Evolutionary conservation across 176 grass and related monocot species (phyloP), one percentile per base, ranked within the genome.

Genomic region (Eragrostis nindensis): DNA sequence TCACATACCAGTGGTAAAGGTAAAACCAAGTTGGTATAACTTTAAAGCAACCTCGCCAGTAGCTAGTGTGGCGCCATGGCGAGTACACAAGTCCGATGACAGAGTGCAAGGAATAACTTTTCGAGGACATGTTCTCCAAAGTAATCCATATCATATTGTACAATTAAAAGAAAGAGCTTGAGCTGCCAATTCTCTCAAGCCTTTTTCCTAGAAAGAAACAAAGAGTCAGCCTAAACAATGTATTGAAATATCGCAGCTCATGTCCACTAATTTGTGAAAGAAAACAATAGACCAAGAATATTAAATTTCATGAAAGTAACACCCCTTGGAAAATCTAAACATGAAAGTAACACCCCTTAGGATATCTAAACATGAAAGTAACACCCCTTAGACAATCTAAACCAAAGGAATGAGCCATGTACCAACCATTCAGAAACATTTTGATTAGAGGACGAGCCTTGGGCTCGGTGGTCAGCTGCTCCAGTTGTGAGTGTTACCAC

Each of bases 21-120:
- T 75, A 91, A 89, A 93, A 55, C 92, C 88, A 79, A 92, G 81
- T 68, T 75, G 80, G 86, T 95, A 80, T 84, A 95, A 81, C 75
- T 83, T 93, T 39, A 93, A 80, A 78, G 84, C 69, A 93, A 93
- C 84, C 82, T 98, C 92, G 5, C 83, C 95, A 70, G 78, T 86
- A 85, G 95, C 95, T 83, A 98, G 82, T 80, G 92, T 95, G 46
- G 95, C 88, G 79, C 95, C 95, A 94, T 98, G 95, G 38, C 95
- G 90, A 87, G 92, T 94, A 80, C 92, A 98, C 68, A 98, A 77
- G 78, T 98, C 92, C 25, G 81, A 89, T 71, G 95, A 98, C 40
- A 98, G 79, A 85, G 92, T 98, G 84, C 82, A 87, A 19, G 90
- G 92, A 89, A 98, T 84, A 98, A 78, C 68, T 95, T 94, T 43